phyloP scores from a whole-genome alignment of 768 basidiomycete genomes.

The Podaxis mareebaensis region DNA sequence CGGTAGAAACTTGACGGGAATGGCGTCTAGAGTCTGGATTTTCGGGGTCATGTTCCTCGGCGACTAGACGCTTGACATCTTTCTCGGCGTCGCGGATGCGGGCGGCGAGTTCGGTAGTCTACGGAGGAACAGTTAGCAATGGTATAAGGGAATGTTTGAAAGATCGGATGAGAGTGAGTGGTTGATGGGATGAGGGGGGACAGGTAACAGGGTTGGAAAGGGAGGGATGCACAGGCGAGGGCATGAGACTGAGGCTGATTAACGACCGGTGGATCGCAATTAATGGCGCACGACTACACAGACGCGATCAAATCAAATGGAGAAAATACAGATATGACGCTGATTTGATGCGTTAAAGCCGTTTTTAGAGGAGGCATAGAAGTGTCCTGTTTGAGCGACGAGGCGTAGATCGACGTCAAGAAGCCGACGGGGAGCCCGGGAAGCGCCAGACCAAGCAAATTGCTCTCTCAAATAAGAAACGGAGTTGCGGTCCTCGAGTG shows the following conservation, averaged over 20 bases:
- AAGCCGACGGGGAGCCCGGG: neutral
- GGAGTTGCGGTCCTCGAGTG: neutral
- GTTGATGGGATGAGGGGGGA: neutral
- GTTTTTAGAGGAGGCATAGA: neutral
- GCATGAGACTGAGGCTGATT: neutral
- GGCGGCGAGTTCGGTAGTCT: slow-evolving; percentile 81
- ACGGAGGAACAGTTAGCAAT: neutral
- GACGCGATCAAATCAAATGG: neutral
- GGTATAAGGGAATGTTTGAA: neutral
- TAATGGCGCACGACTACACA: neutral
- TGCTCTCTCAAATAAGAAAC: neutral
- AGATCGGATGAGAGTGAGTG: neutral
- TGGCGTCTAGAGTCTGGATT: slow-evolving; percentile 20
- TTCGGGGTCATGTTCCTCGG: slow-evolving; percentile 38
- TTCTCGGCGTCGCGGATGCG: slow-evolving; percentile 84
- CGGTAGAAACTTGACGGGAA: slow-evolving; percentile 31
- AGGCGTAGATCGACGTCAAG: neutral
- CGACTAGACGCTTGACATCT: slow-evolving; percentile 77
- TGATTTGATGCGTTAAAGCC: neutral
- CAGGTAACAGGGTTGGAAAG: neutral
- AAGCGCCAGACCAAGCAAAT: neutral
- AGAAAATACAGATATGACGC: neutral
- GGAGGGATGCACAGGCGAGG: neutral
- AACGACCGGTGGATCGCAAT: neutral
- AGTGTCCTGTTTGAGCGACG: neutral